These are phyloP conservation scores for Epicoccum sorghinum DNA, from an alignment of 2,329 filamentous ascomycete genomes.

Conservation along the genomic window DNA sequence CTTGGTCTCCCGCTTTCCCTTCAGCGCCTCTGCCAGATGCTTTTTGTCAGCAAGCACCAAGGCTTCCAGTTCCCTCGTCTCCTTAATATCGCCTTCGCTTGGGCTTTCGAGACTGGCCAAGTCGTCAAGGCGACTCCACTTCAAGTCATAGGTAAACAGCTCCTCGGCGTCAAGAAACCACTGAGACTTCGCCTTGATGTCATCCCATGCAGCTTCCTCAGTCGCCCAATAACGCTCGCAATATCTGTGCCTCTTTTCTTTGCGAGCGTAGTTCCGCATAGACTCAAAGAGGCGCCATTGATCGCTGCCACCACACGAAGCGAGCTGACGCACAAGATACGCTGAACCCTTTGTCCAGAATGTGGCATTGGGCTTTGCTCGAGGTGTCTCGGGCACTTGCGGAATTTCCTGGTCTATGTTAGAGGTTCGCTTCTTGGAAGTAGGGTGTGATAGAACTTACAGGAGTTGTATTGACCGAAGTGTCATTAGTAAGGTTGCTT, in stretches of 20 bases:
- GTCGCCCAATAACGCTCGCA: slow-evolving; percentile 2
- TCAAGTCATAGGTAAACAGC: background rate
- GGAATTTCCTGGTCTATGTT: too few species aligned
- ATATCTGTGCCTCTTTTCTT: background rate
- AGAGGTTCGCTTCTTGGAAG: too few species aligned
- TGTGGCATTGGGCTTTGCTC: background rate
- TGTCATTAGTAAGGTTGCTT: too few species aligned
- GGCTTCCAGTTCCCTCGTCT: too few species aligned
- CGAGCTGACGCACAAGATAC: too few species aligned
- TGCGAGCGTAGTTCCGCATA: background rate
- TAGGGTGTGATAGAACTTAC: too few species aligned
- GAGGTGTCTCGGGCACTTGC: background rate
- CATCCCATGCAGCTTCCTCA: background rate
- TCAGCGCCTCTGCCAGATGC: too few species aligned
- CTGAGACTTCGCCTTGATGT: background rate
- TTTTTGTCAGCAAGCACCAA: too few species aligned
- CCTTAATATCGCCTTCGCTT: background rate
- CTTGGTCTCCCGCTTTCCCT: too few species aligned
- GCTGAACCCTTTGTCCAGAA: background rate
- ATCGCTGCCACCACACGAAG: too few species aligned
- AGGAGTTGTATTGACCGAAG: too few species aligned
- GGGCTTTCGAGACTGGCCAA: background rate
- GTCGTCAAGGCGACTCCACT: background rate
- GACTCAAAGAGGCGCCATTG: background rate
- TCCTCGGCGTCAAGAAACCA: slow-evolving; percentile 3